Base-by-base conservation (phyloP, 164 flowering plant genomes). In the Magnolia sinica region DNA sequence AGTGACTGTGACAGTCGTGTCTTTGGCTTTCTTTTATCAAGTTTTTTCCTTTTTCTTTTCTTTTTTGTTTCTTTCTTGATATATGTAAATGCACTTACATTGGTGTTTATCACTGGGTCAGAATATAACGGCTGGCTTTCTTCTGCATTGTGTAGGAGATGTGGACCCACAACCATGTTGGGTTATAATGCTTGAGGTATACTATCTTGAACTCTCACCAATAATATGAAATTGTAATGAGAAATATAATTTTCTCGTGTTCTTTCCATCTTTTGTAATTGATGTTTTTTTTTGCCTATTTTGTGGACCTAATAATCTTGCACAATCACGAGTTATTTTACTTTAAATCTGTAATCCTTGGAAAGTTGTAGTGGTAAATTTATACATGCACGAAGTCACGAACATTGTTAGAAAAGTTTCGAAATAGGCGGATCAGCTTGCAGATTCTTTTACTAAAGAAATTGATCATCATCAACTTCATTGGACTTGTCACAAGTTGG, bases 171-270 rank as follows among this genome's bases (percentile, higher is more conserved):
- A 91, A 70, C 98, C 98, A 66, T 96, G 99, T 75, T 96, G 99
- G 99, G 98, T 92, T 73, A 91, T 96, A 79, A 96, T 96, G 99
- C 92, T 96, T 24, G 99, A 96, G 99, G 99, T 94, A 83, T 66
- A 72, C 72, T 68, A 23, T 63, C 37, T 65, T 29, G 70, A 37
- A 18, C 4, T 73, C 13, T 11, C 18, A 55, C 18, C 67, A 49
- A n/a, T 9, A 19, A 70, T 49, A 31, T 68, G 4, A 11, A 68
- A 29, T 2, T 68, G 20, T n/a, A 50, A 22, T 70, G 16, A 45
- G 73, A 16, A n/a, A n/a, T 20, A 18, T n/a, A 23, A 8, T 51
- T 75, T 51, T 31, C 20, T 68, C 64, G 50, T 7, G 4, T 75
- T 75, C 61, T 31, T 49, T 2, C 45, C 45, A 37, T 37, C 45